Base-by-base conservation (phyloP, 108 stramenopile genomes). In the Nitzschia palea region DNA sequence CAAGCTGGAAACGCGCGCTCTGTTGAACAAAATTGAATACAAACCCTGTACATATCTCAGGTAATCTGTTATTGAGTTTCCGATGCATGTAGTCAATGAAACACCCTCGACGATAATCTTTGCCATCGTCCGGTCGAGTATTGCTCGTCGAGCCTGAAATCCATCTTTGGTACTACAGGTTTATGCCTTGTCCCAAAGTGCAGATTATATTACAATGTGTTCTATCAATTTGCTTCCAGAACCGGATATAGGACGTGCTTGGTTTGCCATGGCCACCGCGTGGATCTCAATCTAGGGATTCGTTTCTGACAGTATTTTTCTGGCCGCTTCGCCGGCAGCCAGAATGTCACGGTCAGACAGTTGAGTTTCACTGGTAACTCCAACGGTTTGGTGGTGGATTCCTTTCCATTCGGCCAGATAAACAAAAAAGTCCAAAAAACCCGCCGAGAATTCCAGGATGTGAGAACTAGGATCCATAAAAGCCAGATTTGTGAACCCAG, bases 401-500 rank as follows among this genome's bases (percentile, higher is more conserved):
- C 58, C 62, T 32, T 71, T 62, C 62, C 61, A 64, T 3, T 55
- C 29, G 23, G 48, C 31, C 10, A 71, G 20, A 31, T 63, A 71
- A n/a, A 17, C 9, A 45, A 71, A 71, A 31, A 63, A 63, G 8
- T 71, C 62, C 22, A 22, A 6, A 18, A 37, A 44, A 3, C 55
- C 42, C 14, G 54, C 26, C 10, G 35, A 14, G 28, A 71, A 63
- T 44, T 71, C 70, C 23, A 71, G 42, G 23, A 62, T 17, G 18
- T 62, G 36, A 2, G 62, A 55, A 8, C 32, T 43, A 17, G 33
- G 60, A 27, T 62, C 53, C 70, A 64, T 64, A 28, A 63, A 71
- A 40, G 63, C 35, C 1, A 71, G 56, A 34, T 63, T 34, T n/a
- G 58, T 53, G 30, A 71, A 43, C n/a, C 53, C 70, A 15, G 70